phyloP scores from a whole-genome alignment of 192 early-diverging fungal genomes.

The Podila epigama region DNA sequence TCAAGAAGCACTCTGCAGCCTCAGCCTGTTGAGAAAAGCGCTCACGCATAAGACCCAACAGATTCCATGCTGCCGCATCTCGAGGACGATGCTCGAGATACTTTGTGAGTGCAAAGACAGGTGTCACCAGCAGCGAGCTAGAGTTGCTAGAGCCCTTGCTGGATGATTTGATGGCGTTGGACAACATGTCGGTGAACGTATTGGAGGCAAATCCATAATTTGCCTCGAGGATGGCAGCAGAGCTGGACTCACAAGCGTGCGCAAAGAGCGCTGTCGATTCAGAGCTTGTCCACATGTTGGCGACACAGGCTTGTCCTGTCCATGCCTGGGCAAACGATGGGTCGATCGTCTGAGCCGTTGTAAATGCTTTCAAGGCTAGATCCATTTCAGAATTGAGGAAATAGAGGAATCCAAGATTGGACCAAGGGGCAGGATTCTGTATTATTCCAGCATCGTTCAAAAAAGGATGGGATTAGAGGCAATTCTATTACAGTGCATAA shows the following conservation, averaged over 20 bases:
- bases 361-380: conserved; percentile 78
- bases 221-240: conserved; percentile 64
- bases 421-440: conserved; percentile 73
- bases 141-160: conserved; percentile 14
- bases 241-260: conserved; percentile 77
- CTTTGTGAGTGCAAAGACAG: conserved; percentile 71
- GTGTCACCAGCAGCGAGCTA: conserved; percentile 50
- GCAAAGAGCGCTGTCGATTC: conserved; percentile 75
- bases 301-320: conserved; percentile 88
- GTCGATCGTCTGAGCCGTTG: conserved; percentile 73
- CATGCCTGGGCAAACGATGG: conserved; percentile 81
- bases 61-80: conserved; percentile 67
- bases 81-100: conserved; percentile 63
- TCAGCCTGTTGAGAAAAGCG: conserved; percentile 69
- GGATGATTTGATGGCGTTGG: conserved; percentile 16
- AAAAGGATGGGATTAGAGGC: background rate
- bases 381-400: conserved; percentile 74
- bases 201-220: conserved; percentile 70
- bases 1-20: conserved; percentile 72
- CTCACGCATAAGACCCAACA: conserved; percentile 82
- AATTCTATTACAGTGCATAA: too few relatives aligned
- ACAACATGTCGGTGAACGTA: conserved; percentile 41
- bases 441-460: background rate
- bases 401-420: conserved; percentile 85
- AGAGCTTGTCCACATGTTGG: conserved; percentile 60